Evolutionary conservation across 495 filamentous ascomycete genomes (phyloP), one percentile per base, ranked within the genome.

Genomic region (Podospora didyma): DNA sequence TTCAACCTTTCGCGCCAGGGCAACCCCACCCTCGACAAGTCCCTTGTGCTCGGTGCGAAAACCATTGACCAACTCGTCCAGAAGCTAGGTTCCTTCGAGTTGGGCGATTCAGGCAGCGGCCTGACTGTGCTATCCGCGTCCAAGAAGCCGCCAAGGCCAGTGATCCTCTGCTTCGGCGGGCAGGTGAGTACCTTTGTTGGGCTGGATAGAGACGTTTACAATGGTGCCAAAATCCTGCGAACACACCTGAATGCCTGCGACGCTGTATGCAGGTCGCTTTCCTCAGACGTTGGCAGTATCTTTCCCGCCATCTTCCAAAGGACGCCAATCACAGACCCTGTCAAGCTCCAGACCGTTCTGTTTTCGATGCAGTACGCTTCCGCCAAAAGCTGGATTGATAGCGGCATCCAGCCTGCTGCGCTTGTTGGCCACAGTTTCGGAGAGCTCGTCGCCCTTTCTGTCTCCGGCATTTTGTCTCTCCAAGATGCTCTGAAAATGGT

Each of bases 351-450:
- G 31, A 42, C 45, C 12, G 19, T 65, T 20, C 58, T 79, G 1
- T 82, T 83, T 45, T 62, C 79, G 23, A 12, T 78, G 6, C 82
- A 84, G 46, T 82, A 81, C 54, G 60, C 81, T 0, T 69, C 63
- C 46, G 80, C 81, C 0, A 69, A 57, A 49, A 49, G 62, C 12
- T 85, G 82, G 81, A 68, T 84, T 0, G 78, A 78, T 22, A 71
- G 62, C 16, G 79, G 81, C 0, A 49, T 83, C 2, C 17, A 65
- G n/a, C 61, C 72, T 0, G 62, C 48, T 1, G 54, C 62, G 0
- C 41, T 82, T 0, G 49, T 85, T 19, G 82, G 82, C 0, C 82
- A 84, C 56, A 79, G 75, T 51, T 79, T 85, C 56, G 82, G 82
- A 3, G 66, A 84, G 59, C 63, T 84, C 0, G 77, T 76, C 3